Conservation (phyloP, 2,329 filamentous ascomycete species). For the Colletotrichum neosansevieriae region DNA sequence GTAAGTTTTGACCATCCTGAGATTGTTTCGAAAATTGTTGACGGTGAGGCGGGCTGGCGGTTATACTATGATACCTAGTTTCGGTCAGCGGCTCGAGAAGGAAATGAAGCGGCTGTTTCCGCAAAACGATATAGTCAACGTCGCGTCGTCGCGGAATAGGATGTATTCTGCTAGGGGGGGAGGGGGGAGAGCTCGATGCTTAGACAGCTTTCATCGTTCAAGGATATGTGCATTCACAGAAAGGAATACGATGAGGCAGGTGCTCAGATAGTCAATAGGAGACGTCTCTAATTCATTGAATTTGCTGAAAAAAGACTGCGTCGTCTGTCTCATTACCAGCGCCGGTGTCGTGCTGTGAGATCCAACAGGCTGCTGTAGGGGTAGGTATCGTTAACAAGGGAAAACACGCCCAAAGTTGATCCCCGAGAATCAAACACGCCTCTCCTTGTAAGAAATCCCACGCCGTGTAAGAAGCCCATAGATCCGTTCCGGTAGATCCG, state of each 20-base stretch:
- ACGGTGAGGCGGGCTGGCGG: conserved; percentile 11
- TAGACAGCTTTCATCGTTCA: neutral
- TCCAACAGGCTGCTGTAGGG: conserved; percentile 36
- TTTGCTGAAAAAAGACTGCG: neutral
- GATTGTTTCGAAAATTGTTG: neutral
- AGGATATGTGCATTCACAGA: too few relatives aligned
- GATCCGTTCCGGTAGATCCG: neutral
- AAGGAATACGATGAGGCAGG: too few relatives aligned
- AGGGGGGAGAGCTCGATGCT: conserved; percentile 19
- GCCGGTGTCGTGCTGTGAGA: conserved; percentile 38
- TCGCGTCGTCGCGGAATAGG: conserved; percentile 1
- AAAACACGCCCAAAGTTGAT: neutral
- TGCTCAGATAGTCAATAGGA: conserved; percentile 2
- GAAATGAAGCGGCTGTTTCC: neutral
- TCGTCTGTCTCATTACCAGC: conserved; percentile 30
- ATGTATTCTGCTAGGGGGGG: conserved; percentile 12
- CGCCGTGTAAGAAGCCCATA: neutral
- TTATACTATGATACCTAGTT: conserved; percentile 3
- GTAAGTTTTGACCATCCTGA: neutral
- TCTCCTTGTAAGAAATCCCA: neutral
- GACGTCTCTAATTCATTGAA: conserved; percentile 1
- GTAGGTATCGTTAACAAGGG: conserved; percentile 26
- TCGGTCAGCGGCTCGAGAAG: neutral
- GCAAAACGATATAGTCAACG: neutral
- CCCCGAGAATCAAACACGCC: neutral